phyloP scores from a whole-genome alignment of 345 rosid species.

The Eucalyptus grandis region DNA sequence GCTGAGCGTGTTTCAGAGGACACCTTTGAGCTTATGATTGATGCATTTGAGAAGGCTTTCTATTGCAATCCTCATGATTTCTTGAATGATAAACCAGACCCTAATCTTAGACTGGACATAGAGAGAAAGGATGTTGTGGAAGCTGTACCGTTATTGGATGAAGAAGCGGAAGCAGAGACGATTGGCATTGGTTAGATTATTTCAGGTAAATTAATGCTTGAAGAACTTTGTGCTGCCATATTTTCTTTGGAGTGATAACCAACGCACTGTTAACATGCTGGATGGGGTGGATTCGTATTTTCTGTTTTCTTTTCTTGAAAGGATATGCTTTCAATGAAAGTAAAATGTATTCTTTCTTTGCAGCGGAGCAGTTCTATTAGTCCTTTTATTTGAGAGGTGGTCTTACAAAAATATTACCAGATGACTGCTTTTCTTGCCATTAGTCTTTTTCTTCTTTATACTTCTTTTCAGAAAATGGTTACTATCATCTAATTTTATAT shows the following conservation, averaged over 20 bases:
- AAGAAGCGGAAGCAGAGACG: slow-evolving; percentile 62
- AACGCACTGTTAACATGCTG: neutral
- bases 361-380: neutral
- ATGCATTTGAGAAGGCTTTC: slow-evolving; percentile 70
- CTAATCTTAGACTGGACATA: slow-evolving; percentile 25
- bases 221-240: neutral
- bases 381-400: neutral
- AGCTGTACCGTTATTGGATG: slow-evolving; percentile 72
- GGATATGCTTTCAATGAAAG: neutral
- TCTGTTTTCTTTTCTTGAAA: neutral
- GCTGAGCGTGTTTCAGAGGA: slow-evolving; percentile 36
- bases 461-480: neutral
- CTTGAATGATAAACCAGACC: slow-evolving; percentile 37
- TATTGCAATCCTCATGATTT: slow-evolving; percentile 45
- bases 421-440: neutral
- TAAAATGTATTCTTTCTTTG: neutral
- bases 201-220: slow-evolving; percentile 50
- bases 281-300: neutral
- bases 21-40: slow-evolving; percentile 78
- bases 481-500: neutral
- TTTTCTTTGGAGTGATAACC: neutral
- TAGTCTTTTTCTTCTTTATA: neutral
- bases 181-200: slow-evolving; percentile 50
- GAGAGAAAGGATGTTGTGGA: slow-evolving; percentile 51
- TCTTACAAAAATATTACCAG: neutral